Percentiles rank a stretch among this genome's conserved stretches.
Conservation (phyloP, 1,139 yeast genomes). For the Yamadazyma blattariae region DNA sequence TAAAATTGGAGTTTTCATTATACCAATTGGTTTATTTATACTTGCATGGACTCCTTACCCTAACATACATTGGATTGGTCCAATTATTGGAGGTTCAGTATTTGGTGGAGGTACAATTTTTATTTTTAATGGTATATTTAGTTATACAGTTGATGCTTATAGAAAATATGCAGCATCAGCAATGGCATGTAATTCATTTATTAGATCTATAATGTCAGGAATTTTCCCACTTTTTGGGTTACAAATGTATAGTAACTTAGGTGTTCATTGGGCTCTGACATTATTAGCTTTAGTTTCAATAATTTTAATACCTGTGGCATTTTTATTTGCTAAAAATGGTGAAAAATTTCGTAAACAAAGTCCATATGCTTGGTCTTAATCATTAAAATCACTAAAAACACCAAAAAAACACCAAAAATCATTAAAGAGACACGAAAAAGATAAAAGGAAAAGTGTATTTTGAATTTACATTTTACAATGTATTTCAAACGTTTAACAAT, state of each 20-base stretch:
- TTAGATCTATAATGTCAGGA: conserved; percentile 37
- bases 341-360: conserved; percentile 25
- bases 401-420: too few species aligned
- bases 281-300: conserved; percentile 33
- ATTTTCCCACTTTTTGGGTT: conserved; percentile 38
- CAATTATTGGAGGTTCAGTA: conserved; percentile 35
- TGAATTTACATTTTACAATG: too few species aligned
- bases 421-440: too few species aligned
- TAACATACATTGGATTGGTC: conserved; percentile 39
- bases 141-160: conserved; percentile 41
- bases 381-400: too few species aligned
- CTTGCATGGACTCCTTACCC: conserved; percentile 41
- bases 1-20: conserved; percentile 31
- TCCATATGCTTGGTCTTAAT: conserved; percentile 23
- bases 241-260: conserved; percentile 34
- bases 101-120: conserved; percentile 37
- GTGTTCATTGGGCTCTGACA: conserved; percentile 42
- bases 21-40: conserved; percentile 37
- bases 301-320: conserved; percentile 35
- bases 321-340: conserved; percentile 34
- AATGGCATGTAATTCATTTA: conserved; percentile 39
- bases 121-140: conserved; percentile 39
- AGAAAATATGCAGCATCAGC: conserved; percentile 40
- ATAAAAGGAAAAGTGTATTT: neutral
- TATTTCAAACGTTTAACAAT: too few species aligned